Conservation (phyloP, 2,329 filamentous ascomycete species). For the Rhynchosporium secalis region DNA sequence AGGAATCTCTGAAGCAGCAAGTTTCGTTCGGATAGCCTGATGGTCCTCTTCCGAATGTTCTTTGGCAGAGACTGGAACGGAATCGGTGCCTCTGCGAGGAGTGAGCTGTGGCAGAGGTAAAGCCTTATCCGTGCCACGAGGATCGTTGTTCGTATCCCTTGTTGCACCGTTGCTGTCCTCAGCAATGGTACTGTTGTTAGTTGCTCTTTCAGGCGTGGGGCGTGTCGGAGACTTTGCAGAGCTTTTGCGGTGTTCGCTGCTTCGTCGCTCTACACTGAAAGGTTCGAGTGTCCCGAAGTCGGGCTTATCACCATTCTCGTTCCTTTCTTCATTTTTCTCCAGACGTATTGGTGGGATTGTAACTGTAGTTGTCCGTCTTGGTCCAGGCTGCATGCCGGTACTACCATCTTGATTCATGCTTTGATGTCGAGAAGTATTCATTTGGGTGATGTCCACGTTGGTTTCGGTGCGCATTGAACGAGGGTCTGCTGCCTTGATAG, state of each 20-base stretch:
- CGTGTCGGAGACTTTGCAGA: constrained; percentile 27
- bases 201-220: constrained; percentile 20
- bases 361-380: constrained; percentile 4
- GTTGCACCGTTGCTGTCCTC: not conserved
- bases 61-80: constrained; percentile 17
- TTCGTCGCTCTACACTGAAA: constrained; percentile 13
- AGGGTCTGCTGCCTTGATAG: constrained; percentile 26
- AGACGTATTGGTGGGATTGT: not conserved
- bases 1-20: constrained; percentile 27
- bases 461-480: constrained; percentile 23
- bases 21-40: constrained; percentile 24
- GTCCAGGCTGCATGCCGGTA: not conserved
- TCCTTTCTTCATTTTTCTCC: not conserved
- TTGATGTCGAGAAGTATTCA: not conserved
- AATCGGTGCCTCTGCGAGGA: constrained; percentile 18
- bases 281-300: constrained; percentile 23
- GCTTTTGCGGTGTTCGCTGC: constrained; percentile 16
- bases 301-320: constrained; percentile 1
- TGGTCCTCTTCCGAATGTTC: constrained; percentile 29
- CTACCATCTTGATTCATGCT: not conserved
- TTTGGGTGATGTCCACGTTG: constrained; percentile 10
- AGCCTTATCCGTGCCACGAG: not conserved
- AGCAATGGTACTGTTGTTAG: not conserved
- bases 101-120: constrained; percentile 24
- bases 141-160: constrained; percentile 4